These are phyloP conservation scores for Penicillium ochrochloron DNA, from an alignment of 495 filamentous ascomycete genomes.

Conservation along the genomic window DNA sequence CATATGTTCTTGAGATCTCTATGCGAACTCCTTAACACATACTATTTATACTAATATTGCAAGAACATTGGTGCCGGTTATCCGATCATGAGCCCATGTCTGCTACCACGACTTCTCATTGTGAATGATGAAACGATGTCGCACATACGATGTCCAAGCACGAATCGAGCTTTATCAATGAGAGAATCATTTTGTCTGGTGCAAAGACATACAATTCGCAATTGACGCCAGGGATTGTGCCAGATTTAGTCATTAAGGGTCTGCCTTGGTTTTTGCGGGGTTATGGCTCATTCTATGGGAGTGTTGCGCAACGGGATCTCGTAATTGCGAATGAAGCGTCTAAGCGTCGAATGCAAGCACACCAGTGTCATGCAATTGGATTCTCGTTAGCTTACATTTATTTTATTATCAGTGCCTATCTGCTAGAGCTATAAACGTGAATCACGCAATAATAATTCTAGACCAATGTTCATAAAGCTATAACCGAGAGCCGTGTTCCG, in stretches of 20 bases:
- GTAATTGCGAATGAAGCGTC: conserved; percentile 10
- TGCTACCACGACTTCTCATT: not conserved
- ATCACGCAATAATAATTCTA: not conserved
- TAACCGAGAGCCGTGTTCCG: not conserved
- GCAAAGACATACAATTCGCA: conserved; percentile 4
- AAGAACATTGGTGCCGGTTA: conserved; percentile 17
- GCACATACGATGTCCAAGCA: conserved; percentile 9
- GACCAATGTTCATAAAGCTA: not conserved
- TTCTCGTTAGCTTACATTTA: not conserved
- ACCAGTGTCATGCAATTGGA: no score
- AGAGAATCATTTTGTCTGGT: not conserved
- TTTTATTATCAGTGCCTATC: not conserved
- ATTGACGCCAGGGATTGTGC: conserved; percentile 15
- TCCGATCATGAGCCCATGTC: conserved; percentile 11
- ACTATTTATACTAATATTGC: conserved; percentile 11
- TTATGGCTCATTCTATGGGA: conserved; percentile 2
- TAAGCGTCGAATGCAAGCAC: not conserved
- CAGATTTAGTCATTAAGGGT: conserved; percentile 16
- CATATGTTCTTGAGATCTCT: not conserved
- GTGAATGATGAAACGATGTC: conserved; percentile 15
- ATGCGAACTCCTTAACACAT: not conserved
- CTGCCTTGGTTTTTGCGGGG: not conserved
- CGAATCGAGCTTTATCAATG: conserved; percentile 1
- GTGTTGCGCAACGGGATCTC: conserved; percentile 17
- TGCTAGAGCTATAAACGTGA: not conserved